Evolutionary conservation across 495 filamentous ascomycete genomes (phyloP), one percentile per base, ranked within the genome.

Genomic region (Penicillium subrubescens): DNA sequence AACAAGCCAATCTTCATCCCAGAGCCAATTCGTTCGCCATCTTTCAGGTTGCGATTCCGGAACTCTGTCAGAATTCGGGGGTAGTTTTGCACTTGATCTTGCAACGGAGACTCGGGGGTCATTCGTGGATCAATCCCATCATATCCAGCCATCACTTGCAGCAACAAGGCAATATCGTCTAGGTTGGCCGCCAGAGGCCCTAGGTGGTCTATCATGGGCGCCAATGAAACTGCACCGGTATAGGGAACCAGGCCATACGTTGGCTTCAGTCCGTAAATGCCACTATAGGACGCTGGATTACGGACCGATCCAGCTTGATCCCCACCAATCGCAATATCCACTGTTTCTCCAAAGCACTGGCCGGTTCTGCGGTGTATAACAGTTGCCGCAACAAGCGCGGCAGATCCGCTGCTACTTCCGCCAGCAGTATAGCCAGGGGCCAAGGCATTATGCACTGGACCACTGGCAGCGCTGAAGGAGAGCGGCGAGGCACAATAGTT

Each of bases 301-400:
- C 85, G 78, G 8, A 88, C 79, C 5, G 79, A 83, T 0, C 85
- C 86, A 12, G 80, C 86, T 63, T 87, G 85, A 64, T 88, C 86
- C 7, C 80, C 80, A 1, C 85, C 85, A 43, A 88, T 81, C 10
- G 81, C 79, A 14, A 87, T 67, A 43, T 87, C 84, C 8, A 41
- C 37, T 14, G 37, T 41, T 41, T 41, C 37, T 41, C 15, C 37
- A 17, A 41, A 41, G 5, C 3, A 17, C 5, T 17, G 37, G 4
- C 37, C 37, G 15, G 14, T 41, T 12, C 17, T 14, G 15, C 37
- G 37, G 14, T 17, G 37, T 41, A 15, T 41, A 14, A 41, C 14
- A 5, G 37, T 41, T 14, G 37, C 37, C 17, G 37, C 37, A 41
- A 41, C 37, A 17, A 41, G 37, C 15, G 37, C 37, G 12, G 37